phyloP scores from a whole-genome alignment of 2,329 filamentous ascomycete species.

The Chaetothyriales sp. region DNA sequence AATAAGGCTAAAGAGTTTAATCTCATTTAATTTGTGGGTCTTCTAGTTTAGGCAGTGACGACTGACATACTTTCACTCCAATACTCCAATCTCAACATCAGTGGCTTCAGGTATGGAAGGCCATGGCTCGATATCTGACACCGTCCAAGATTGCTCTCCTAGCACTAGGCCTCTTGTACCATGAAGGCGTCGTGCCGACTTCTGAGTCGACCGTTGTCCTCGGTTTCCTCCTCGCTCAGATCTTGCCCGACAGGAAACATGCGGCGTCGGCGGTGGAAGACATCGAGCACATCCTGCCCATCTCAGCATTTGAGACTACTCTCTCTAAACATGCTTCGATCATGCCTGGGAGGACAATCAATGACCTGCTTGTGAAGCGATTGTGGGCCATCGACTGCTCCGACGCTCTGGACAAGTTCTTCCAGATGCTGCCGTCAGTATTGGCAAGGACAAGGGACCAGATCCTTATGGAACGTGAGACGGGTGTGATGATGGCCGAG shows the following conservation, averaged over 20 bases:
- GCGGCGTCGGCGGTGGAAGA: slow-evolving; percentile 9
- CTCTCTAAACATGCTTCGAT: slow-evolving; percentile 32
- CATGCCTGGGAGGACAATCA: slow-evolving; percentile 64
- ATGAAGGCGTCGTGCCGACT: slow-evolving; percentile 52
- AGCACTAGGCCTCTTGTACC: slow-evolving; percentile 67
- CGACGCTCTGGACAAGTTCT: slow-evolving; percentile 64
- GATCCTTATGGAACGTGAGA: slow-evolving; percentile 40
- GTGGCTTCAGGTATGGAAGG: neutral
- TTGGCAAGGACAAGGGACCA: slow-evolving; percentile 50
- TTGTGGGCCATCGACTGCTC: slow-evolving; percentile 75
- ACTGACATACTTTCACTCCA: too few relatives aligned
- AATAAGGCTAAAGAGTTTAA: too few relatives aligned
- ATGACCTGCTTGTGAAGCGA: slow-evolving; percentile 67
- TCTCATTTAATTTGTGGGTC: too few relatives aligned
- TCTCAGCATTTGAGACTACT: slow-evolving; percentile 33
- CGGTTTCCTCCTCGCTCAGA: slow-evolving; percentile 60
- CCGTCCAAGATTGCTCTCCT: slow-evolving; percentile 75
- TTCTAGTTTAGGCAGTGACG: too few relatives aligned
- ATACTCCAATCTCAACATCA: too few relatives aligned
- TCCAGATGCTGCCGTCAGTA: slow-evolving; percentile 43
- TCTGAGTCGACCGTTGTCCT: slow-evolving; percentile 59
- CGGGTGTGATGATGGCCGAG: slow-evolving; percentile 34
- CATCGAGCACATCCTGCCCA: slow-evolving; percentile 15
- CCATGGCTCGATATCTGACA: slow-evolving; percentile 72
- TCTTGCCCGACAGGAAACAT: slow-evolving; percentile 35